Conservation (phyloP, 2,329 filamentous ascomycete genomes). For the Arachnopeziza araneosa region DNA sequence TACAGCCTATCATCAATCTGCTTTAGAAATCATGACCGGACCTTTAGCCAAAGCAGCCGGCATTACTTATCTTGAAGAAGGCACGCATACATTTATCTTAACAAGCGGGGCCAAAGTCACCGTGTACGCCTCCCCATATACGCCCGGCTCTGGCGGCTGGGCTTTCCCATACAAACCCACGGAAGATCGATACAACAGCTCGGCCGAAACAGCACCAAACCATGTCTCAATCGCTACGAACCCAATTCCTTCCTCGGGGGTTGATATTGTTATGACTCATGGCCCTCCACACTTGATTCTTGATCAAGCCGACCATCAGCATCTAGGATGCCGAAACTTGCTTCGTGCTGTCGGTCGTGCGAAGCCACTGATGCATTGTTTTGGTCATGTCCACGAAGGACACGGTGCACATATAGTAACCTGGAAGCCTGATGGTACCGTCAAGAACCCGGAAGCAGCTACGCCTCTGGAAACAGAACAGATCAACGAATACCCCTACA, state of each 20-base stretch:
- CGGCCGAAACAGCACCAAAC: constrained; percentile 1
- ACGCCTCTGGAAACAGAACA: constrained; percentile 14
- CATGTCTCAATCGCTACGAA: constrained; percentile 8
- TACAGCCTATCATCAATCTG: constrained; percentile 2
- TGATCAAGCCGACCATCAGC: constrained; percentile 22
- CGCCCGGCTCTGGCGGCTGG: constrained; percentile 18
- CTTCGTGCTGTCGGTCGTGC: constrained; percentile 40
- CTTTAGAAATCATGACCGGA: constrained; percentile 12
- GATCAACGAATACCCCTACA: constrained; percentile 37
- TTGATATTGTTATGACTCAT: constrained; percentile 36
- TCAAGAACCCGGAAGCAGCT: constrained; percentile 8
- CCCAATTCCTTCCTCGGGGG: constrained; percentile 8
- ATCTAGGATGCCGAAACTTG: constrained; percentile 42
- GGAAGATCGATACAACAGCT: constrained; percentile 21
- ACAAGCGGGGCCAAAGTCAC: constrained; percentile 22
- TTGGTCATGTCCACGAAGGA: constrained; percentile 54
- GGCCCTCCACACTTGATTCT: constrained; percentile 30
- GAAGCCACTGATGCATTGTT: constrained; percentile 46
- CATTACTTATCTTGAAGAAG: constrained; percentile 25
- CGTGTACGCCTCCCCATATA: constrained; percentile 28
- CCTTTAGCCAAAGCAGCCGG: constrained; percentile 11
- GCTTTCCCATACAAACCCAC: constrained; percentile 23
- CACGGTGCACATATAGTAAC: constrained; percentile 51
- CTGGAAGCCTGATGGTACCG: constrained; percentile 36
- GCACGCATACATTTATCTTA: constrained; percentile 22